These are phyloP conservation scores for Rutidosis leptorrhynchoides DNA, from an alignment of 129 eudicot species.

Conservation along the genomic window DNA sequence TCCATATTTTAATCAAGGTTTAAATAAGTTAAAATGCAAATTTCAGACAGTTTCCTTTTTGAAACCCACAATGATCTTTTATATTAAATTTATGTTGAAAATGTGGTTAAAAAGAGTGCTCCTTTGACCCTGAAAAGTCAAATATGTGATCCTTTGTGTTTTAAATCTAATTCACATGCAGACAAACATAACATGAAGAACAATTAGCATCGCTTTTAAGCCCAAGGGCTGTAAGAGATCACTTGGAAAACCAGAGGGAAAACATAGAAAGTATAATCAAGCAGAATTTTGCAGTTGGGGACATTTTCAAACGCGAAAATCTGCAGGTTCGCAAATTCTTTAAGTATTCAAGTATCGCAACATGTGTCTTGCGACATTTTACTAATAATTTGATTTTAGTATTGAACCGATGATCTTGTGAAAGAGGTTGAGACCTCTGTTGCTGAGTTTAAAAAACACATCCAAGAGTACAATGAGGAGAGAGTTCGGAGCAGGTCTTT, in stretches of 20 bases:
- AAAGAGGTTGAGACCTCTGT: conserved; percentile 82
- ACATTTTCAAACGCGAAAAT: conserved; percentile 90
- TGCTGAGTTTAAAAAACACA: too few relatives aligned
- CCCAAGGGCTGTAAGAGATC: conserved; percentile 74
- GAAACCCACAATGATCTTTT: neutral
- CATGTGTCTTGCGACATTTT: conserved; percentile 5
- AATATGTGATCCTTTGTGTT: conserved; percentile 1
- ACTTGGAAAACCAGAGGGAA: too few relatives aligned
- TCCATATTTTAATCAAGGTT: neutral
- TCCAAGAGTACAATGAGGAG: conserved; percentile 80
- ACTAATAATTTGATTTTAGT: conserved; percentile 25
- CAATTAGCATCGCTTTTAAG: conserved; percentile 75
- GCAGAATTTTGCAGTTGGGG: conserved; percentile 89
- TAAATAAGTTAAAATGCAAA: neutral
- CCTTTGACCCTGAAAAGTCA: conserved; percentile 15
- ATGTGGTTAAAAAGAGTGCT: conserved; percentile 6
- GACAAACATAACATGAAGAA: conserved; percentile 64
- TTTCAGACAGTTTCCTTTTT: neutral
- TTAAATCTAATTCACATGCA: conserved; percentile 12
- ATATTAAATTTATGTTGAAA: neutral
- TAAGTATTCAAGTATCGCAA: neutral
- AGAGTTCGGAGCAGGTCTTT: conserved; percentile 73
- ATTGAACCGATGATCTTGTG: conserved; percentile 66
- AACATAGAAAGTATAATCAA: too few relatives aligned
- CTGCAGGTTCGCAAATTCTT: conserved; percentile 50